A percentile compares a stretch with the other conserved stretches of the same genome.
phyloP scores from a whole-genome alignment of 768 basidiomycete genomes.

The Naganishia vishniacii region DNA sequence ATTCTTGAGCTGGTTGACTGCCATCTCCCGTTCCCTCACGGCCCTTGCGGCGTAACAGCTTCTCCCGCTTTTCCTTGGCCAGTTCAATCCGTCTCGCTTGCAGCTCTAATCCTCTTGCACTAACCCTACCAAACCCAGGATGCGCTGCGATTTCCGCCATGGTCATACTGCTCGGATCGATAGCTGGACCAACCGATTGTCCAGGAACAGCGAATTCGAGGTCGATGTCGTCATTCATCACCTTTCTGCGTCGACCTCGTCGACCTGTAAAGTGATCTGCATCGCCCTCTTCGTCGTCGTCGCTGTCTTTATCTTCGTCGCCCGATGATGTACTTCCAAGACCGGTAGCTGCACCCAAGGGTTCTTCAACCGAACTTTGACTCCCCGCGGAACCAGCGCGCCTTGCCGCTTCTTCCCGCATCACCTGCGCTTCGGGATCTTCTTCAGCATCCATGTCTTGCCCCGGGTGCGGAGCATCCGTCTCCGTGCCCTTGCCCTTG shows the following conservation, averaged over 20 bases:
- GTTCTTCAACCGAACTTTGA: not conserved
- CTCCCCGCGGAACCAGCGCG: not conserved
- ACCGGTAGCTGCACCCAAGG: not conserved
- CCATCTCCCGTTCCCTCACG: not conserved
- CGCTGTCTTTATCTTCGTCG: not conserved
- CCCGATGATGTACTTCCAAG: not conserved
- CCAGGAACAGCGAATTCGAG: constrained; percentile 13
- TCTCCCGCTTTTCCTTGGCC: constrained; percentile 18
- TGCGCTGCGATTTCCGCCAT: constrained; percentile 25
- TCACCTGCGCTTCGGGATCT: constrained; percentile 16
- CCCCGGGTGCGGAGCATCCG: not conserved
- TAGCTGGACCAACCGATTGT: constrained; percentile 22
- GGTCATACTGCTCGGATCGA: constrained; percentile 20
- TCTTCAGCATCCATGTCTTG: not conserved
- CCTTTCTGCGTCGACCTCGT: constrained; percentile 6
- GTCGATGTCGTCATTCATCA: constrained; percentile 16
- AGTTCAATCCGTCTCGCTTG: constrained; percentile 11
- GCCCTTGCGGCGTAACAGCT: constrained; percentile 15
- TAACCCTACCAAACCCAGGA: constrained; percentile 23
- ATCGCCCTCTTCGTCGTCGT: not conserved
- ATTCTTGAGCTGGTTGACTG: not conserved
- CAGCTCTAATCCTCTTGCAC: constrained; percentile 20
- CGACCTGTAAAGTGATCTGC: not conserved
- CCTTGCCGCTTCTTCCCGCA: constrained; percentile 9
- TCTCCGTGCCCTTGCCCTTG: not conserved